Conservation (phyloP, 164 flowering plant genomes). For the Amborella trichopoda region DNA sequence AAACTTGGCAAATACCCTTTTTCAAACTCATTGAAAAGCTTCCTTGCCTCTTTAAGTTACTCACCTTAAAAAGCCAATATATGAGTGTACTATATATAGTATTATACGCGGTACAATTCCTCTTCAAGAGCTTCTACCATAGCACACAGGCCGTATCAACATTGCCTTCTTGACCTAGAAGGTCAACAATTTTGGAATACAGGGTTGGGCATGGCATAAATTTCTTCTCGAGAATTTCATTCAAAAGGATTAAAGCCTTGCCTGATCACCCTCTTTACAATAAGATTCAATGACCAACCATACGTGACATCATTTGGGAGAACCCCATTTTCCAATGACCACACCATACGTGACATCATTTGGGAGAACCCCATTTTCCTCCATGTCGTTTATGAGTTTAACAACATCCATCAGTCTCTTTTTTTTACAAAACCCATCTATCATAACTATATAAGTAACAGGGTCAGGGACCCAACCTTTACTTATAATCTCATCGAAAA, state of each 20-base stretch:
- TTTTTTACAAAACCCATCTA: slow-evolving; percentile 61
- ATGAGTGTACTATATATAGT: slow-evolving; percentile 58
- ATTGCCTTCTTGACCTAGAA: slow-evolving; percentile 55
- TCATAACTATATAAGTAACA: slow-evolving; percentile 59
- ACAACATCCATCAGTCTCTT: slow-evolving; percentile 60
- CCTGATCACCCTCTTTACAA: slow-evolving; percentile 59
- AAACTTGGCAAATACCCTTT: slow-evolving; percentile 51
- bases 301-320: too few relatives aligned
- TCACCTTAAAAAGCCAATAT: slow-evolving; percentile 80
- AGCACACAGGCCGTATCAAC: slow-evolving; percentile 60
- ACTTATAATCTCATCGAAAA: slow-evolving; percentile 55
- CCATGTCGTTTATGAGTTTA: slow-evolving; percentile 90
- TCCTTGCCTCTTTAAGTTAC: slow-evolving; percentile 59
- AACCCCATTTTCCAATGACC: too few relatives aligned
- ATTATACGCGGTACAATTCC: slow-evolving; percentile 59
- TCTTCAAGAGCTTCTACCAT: slow-evolving; percentile 63
- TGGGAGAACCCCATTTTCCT: slow-evolving; percentile 54
- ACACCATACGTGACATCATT: slow-evolving; percentile 79
- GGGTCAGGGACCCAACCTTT: slow-evolving; percentile 81
- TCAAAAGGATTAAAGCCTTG: slow-evolving; percentile 64
- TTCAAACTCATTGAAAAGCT: slow-evolving; percentile 63
- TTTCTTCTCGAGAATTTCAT: slow-evolving; percentile 63
- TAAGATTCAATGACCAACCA: slow-evolving; percentile 71
- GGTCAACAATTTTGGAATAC: slow-evolving; percentile 71
- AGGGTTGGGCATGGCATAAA: slow-evolving; percentile 50